A percentile compares a stretch with the other conserved stretches of the same genome.
These are phyloP conservation scores for Neurospora intermedia DNA, from an alignment of 495 filamentous ascomycete genomes.

Conservation along the genomic window DNA sequence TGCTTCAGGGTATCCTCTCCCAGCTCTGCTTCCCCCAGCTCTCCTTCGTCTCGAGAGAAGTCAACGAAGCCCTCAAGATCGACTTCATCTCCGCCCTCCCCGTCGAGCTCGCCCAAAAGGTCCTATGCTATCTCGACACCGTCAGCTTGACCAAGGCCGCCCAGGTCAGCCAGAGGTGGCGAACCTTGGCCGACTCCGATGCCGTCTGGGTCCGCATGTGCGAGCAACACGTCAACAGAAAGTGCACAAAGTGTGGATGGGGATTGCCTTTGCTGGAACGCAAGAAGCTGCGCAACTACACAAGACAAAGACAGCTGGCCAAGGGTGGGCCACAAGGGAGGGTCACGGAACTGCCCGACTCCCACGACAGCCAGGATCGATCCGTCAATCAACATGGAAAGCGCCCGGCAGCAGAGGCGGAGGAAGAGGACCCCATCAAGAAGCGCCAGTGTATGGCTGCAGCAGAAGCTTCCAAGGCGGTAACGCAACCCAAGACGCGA, in stretches of 20 bases:
- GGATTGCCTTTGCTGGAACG: constrained; percentile 82
- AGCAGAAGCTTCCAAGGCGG: background rate
- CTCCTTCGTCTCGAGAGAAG: constrained; percentile 75
- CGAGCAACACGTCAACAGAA: constrained; percentile 89
- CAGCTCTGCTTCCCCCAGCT: constrained; percentile 97
- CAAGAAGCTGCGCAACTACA: constrained; percentile 77
- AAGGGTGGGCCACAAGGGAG: constrained; percentile 20
- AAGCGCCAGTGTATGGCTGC: constrained; percentile 41
- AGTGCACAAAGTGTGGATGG: constrained; percentile 96
- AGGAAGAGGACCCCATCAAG: constrained; percentile 19
- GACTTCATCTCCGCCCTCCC: constrained; percentile 87
- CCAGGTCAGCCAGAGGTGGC: constrained; percentile 86
- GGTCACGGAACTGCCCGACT: constrained; percentile 15
- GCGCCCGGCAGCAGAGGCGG: constrained; percentile 18
- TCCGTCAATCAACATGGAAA: constrained; percentile 12
- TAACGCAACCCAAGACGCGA: constrained; percentile 33
- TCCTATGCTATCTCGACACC: constrained; percentile 86
- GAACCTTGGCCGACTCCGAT: constrained; percentile 82
- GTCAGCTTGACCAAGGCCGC: constrained; percentile 95
- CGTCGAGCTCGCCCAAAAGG: constrained; percentile 83
- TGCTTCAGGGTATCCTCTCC: constrained; percentile 88
- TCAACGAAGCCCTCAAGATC: constrained; percentile 88
- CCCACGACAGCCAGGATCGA: background rate
- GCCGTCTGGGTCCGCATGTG: constrained; percentile 99
- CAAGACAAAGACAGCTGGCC: constrained; percentile 59